Evolutionary conservation across 768 basidiomycete genomes (phyloP), one percentile per base, ranked within the genome.

Genomic region (Suillus lakei): DNA sequence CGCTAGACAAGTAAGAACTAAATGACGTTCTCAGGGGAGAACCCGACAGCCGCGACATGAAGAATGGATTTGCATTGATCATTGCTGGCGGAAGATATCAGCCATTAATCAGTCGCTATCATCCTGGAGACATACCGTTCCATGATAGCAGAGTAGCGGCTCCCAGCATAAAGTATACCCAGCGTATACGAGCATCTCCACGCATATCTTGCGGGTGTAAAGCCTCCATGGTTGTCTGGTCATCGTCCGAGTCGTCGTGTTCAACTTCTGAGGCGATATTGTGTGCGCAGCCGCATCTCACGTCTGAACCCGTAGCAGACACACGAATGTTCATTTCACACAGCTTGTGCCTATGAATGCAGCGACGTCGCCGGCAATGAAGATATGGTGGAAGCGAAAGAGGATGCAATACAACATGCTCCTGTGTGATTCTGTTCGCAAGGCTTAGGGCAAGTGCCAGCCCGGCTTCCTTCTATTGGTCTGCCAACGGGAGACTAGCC

Each of bases 21-120:
- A 93, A 91, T 10, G 86, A 84, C 18, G 82, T 73, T 64, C 83
- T 80, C 23, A 91, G 69, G 0, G 86, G 74, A 3, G 92, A 91
- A 23, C 82, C 84, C 12, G 79, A 82, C 43, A 97, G 76, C 63
- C 92, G 83, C 0, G 91, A 86, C 38, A 91, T 74, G 74, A 97
- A 93, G 74, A 90, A 94, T 0, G 95, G 89, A 55, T 89, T 89
- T 0, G 91, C 93, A 38, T 93, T 97, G 30, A 98, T 95, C 72
- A 96, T 80, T 1, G 89, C 95, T 97, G 64, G 26, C 8, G 23
- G 28, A 28, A n/a, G 18, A 43, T 60, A 10, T 62, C 65, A 50
- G 67, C 64, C 60, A 64, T 32, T 7, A 10, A 41, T 41, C 41
- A 18, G 12, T 38, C 38, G 6, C 28, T 26, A 15, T 26, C 16